Evolutionary conservation across 176 grass and related monocot species (phyloP).

Genomic region (Oryza rufipogon): DNA sequence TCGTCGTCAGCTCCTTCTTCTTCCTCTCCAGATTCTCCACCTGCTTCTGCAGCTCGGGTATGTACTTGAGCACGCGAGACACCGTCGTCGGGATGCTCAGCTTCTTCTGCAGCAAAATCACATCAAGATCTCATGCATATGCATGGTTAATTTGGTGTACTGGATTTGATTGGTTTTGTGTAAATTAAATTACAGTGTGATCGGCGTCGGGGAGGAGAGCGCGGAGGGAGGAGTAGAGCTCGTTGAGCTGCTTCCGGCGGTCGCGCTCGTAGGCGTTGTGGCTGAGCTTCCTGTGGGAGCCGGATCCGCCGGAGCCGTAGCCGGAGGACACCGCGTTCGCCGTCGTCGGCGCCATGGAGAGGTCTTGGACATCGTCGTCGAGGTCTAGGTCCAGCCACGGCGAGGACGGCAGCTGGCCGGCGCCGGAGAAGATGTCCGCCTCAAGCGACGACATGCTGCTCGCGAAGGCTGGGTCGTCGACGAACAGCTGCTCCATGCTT

Average conservation of each 20-base stretch:
- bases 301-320: constrained; percentile 26
- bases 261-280: constrained; percentile 96
- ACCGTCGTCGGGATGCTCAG: constrained; percentile 77
- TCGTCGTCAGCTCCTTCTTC: constrained; percentile 60
- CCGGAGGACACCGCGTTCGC: constrained; percentile 40
- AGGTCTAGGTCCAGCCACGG: constrained; percentile 45
- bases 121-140: constrained; percentile 2
- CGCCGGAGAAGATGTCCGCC: constrained; percentile 45
- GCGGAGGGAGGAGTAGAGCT: constrained; percentile 74
- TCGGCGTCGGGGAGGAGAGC: constrained; percentile 68
- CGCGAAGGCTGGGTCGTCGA: constrained; percentile 51
- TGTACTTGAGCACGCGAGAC: constrained; percentile 75
- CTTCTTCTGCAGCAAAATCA: constrained; percentile 60
- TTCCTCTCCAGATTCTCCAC: constrained; percentile 55
- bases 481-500: constrained; percentile 49
- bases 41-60: constrained; percentile 81
- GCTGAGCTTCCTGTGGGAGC: constrained; percentile 64
- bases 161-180: not conserved
- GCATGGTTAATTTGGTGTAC: not conserved
- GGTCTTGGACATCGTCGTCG: constrained; percentile 40
- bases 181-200: constrained; percentile 42
- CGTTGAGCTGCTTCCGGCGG: constrained; percentile 91
- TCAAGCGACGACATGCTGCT: constrained; percentile 56
- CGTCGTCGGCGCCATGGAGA: constrained; percentile 24
- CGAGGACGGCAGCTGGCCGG: constrained; percentile 40